Base-by-base conservation (phyloP, 2,329 filamentous ascomycete genomes). In the Fusarium staphyleae region DNA sequence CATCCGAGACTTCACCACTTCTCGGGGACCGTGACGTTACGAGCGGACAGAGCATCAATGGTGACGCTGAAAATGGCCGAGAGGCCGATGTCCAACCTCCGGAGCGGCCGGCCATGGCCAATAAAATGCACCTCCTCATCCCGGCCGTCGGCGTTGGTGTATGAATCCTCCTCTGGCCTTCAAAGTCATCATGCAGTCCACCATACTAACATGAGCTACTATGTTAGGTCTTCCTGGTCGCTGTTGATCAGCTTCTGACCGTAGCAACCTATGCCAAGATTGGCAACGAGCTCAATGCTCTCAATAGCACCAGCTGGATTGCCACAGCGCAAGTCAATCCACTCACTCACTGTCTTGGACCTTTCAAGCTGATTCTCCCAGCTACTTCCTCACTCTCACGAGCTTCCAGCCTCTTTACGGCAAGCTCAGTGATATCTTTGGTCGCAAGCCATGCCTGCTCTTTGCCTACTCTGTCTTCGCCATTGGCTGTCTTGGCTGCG, bases 231-330 rank as follows among this genome's bases (percentile, higher is more conserved):
- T 90, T 90, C 68, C 78, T 93, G 7, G 82, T 87, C 15, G 87
- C 89, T 4, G 80, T 87, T 43, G 90, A 93, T 68, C 88, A 92
- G 70, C 90, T 90, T 0, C 84, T 93, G 47, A 86, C 90, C 24
- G 84, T 93, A 41, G 85, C 86, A n/a, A 87, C 82, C n/a, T 92
- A 92, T 70, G 88, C 87, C 42, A 85, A 82, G 57, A 93, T 93
- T 64, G 89, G 89, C 10, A 90, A 82, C 50, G 90, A 93, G 58
- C 75, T 93, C 22, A 79, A 89, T 44, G 88, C 89, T 2, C 78
- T 93, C 45, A 90, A 88, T 68, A 84, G 83, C 60, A 91, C 88
- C 4, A 88, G 84, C 45, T 92, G 89, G 89, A 87, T 92, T 52
- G 88, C 88, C 22, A 75, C 73, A 2, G 72, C 78, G 71, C 79